Evolutionary conservation across 371 early-diverging fungal species (phyloP).

Genomic region (Mortierella sp.): DNA sequence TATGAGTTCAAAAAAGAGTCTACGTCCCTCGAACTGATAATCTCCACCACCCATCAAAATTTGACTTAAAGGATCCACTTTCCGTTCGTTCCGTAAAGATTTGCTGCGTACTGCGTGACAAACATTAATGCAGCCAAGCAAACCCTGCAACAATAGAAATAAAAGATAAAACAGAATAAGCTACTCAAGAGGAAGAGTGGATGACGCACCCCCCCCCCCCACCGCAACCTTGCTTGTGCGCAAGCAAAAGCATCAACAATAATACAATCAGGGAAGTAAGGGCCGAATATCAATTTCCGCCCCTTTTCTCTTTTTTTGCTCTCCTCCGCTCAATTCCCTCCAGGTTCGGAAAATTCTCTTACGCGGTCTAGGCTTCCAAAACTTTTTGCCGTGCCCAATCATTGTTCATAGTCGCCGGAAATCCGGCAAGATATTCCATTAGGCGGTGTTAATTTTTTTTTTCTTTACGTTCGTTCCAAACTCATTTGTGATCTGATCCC

Average conservation of each 20-base stretch:
- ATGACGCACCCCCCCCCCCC: constrained; percentile 10
- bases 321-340: not conserved
- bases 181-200: not conserved
- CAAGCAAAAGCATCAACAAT: not conserved
- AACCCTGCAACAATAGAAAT: not conserved
- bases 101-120: not conserved
- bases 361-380: not conserved
- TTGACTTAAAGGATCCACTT: no score
- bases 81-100: not conserved
- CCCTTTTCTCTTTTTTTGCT: not conserved
- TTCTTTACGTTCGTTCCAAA: not conserved
- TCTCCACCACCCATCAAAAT: not conserved
- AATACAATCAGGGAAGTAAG: not conserved
- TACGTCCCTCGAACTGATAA: not conserved
- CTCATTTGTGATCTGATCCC: not conserved
- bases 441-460: not conserved
- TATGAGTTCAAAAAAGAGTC: no score
- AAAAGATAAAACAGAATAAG: constrained; percentile 6
- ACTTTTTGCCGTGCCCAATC: constrained; percentile 8
- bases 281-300: not conserved
- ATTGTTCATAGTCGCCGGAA: not conserved
- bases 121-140: not conserved
- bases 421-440: constrained; percentile 8
- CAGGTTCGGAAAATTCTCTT: not conserved
- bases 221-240: constrained; percentile 11